Conservation (phyloP, 2,329 filamentous ascomycete species). For the Pestalotiopsis sp. region DNA sequence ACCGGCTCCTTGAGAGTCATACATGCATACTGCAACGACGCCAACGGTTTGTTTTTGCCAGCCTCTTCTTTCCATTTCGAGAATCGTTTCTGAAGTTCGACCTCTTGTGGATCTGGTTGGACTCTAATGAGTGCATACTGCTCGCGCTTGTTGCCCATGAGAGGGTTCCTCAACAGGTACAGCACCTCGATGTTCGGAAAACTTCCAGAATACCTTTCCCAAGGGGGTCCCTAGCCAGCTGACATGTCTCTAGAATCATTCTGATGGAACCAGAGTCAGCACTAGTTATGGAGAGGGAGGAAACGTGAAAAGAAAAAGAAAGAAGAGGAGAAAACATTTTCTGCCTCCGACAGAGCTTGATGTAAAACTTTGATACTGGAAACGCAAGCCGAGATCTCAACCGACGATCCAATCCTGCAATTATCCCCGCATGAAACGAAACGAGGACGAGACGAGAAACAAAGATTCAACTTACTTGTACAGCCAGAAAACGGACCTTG, state of each 20-base stretch:
- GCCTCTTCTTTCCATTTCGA: constrained; percentile 31
- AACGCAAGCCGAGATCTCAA: background rate
- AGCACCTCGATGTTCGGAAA: constrained; percentile 34
- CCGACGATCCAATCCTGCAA: too few species aligned
- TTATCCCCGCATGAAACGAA: too few species aligned
- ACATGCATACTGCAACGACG: constrained; percentile 30
- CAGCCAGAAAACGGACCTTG: constrained; percentile 26
- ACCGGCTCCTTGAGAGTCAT: constrained; percentile 24
- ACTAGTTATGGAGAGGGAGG: too few species aligned
- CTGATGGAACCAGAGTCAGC: background rate
- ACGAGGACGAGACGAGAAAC: background rate
- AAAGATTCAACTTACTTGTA: constrained; percentile 23
- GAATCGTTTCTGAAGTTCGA: constrained; percentile 25
- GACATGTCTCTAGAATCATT: constrained; percentile 26
- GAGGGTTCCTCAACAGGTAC: constrained; percentile 29
- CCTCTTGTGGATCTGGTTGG: constrained; percentile 23
- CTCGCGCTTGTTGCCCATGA: constrained; percentile 24
- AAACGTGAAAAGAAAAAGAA: too few species aligned
- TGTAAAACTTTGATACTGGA: background rate
- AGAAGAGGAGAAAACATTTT: too few species aligned
- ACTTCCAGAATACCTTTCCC: constrained; percentile 28
- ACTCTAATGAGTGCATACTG: constrained; percentile 33
- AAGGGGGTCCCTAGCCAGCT: constrained; percentile 24
- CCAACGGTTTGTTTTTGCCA: constrained; percentile 22
- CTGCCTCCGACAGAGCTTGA: background rate